Percentiles rank a stretch among this genome's conserved stretches.
Evolutionary conservation across 1,139 yeast genomes (phyloP).

Genomic region (Hanseniaspora gamundiae): DNA sequence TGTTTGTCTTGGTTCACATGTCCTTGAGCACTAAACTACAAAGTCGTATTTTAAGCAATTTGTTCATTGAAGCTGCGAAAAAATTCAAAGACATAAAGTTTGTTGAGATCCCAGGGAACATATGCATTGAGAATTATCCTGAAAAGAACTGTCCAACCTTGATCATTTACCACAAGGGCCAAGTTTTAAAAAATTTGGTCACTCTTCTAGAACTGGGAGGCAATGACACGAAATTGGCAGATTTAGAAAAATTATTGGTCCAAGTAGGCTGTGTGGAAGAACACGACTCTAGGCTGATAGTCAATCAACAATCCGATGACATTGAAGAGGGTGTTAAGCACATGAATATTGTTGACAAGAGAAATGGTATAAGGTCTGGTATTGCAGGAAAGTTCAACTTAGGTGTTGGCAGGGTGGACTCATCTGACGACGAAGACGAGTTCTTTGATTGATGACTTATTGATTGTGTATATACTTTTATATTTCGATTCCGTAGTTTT

Average conservation of each 20-base stretch:
- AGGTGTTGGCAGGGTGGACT: conserved; percentile 28
- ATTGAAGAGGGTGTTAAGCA: conserved; percentile 33
- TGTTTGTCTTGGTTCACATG: conserved; percentile 66
- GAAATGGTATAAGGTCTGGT: conserved; percentile 25
- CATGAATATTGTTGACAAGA: conserved; percentile 42
- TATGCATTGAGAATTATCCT: conserved; percentile 89
- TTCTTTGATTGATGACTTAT: conserved; percentile 27
- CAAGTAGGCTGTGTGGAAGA: conserved; percentile 50
- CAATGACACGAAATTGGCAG: conserved; percentile 52
- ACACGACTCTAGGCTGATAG: conserved; percentile 51
- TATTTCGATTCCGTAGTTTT: not conserved
- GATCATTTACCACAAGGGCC: conserved; percentile 61
- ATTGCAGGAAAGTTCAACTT: conserved; percentile 33
- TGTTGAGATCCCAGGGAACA: conserved; percentile 76
- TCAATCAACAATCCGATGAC: conserved; percentile 52
- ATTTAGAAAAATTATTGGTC: conserved; percentile 60
- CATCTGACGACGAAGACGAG: conserved; percentile 35
- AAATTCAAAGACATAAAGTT: conserved; percentile 75
- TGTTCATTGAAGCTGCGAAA: conserved; percentile 39
- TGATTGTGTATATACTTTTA: conserved; percentile 2
- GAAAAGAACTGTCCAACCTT: conserved; percentile 84
- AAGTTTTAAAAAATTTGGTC: conserved; percentile 65
- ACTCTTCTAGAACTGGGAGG: conserved; percentile 81
- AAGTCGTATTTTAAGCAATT: conserved; percentile 52
- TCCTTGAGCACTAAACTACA: conserved; percentile 53